Conservation (phyloP, 768 basidiomycete genomes). For the Boletus pseudo-olivaceus region DNA sequence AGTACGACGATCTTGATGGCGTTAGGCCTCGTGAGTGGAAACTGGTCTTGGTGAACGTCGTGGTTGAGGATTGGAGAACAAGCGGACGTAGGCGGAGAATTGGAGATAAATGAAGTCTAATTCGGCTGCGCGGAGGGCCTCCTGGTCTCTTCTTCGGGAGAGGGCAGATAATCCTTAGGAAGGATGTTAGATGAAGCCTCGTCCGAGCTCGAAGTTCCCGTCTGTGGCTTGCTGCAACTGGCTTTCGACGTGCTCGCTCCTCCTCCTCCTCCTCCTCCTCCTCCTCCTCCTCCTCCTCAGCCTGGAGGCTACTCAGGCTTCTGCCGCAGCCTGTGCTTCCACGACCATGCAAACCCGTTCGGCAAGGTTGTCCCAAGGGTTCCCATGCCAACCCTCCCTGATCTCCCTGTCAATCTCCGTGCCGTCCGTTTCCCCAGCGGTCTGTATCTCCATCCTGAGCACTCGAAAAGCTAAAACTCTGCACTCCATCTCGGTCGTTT, state of each 20-base stretch:
- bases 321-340: constrained; percentile 31
- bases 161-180: constrained; percentile 17
- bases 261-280: too few relatives aligned
- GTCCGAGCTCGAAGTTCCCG: constrained; percentile 16
- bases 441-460: constrained; percentile 51
- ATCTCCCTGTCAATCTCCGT: constrained; percentile 47
- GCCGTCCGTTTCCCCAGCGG: constrained; percentile 40
- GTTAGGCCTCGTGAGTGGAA: constrained; percentile 25
- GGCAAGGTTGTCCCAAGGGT: constrained; percentile 60
- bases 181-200: constrained; percentile 35
- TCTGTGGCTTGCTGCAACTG: constrained; percentile 22
- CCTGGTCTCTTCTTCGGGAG: constrained; percentile 5
- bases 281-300: too few relatives aligned
- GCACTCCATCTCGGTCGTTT: constrained; percentile 50
- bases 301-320: background rate
- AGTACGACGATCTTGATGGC: constrained; percentile 19
- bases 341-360: constrained; percentile 62
- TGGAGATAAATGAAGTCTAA: constrained; percentile 12
- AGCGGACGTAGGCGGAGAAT: constrained; percentile 14
- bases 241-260: constrained; percentile 28
- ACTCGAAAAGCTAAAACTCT: constrained; percentile 76
- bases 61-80: constrained; percentile 16
- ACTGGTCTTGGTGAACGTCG: constrained; percentile 17
- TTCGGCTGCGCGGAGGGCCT: constrained; percentile 13
- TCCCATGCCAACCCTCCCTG: constrained; percentile 64